Percentiles rank a stretch among this genome's conserved stretches.
Conservation (phyloP, 2,329 filamentous ascomycete genomes). For the Aaosphaeria pasadenensis region DNA sequence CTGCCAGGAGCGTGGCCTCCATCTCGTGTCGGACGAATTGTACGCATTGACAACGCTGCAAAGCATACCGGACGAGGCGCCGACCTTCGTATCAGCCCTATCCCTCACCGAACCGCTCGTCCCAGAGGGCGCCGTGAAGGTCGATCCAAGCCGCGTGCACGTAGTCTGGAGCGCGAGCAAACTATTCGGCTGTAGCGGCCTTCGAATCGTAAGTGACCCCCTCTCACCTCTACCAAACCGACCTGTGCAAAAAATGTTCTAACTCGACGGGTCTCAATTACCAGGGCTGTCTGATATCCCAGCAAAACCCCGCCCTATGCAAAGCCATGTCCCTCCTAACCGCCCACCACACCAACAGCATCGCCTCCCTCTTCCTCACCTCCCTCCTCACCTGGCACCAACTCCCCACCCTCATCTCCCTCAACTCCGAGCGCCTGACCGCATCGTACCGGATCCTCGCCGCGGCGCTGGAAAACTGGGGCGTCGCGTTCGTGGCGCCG, state of each 20-base stretch:
- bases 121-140: constrained; percentile 25
- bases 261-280: not conserved
- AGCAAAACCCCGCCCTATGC: constrained; percentile 23
- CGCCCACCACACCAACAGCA: constrained; percentile 12
- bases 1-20: constrained; percentile 27
- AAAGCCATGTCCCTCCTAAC: constrained; percentile 15
- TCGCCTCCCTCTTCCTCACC: constrained; percentile 18
- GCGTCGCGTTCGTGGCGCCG: constrained; percentile 18
- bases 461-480: constrained; percentile 7
- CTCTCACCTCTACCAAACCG: not conserved
- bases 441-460: constrained; percentile 17
- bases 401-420: constrained; percentile 21
- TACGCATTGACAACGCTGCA: constrained; percentile 17
- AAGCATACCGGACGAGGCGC: constrained; percentile 2
- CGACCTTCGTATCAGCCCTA: constrained; percentile 21
- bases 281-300: constrained; percentile 31
- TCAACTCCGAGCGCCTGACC: constrained; percentile 21
- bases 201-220: constrained; percentile 19
- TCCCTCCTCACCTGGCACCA: constrained; percentile 22
- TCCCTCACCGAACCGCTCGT: constrained; percentile 25
- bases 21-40: constrained; percentile 28
- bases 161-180: constrained; percentile 30
- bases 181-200: constrained; percentile 25
- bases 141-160: constrained; percentile 29
- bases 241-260: not conserved